phyloP scores from a whole-genome alignment of 495 filamentous ascomycete species.

The Aspergillus affinis region DNA sequence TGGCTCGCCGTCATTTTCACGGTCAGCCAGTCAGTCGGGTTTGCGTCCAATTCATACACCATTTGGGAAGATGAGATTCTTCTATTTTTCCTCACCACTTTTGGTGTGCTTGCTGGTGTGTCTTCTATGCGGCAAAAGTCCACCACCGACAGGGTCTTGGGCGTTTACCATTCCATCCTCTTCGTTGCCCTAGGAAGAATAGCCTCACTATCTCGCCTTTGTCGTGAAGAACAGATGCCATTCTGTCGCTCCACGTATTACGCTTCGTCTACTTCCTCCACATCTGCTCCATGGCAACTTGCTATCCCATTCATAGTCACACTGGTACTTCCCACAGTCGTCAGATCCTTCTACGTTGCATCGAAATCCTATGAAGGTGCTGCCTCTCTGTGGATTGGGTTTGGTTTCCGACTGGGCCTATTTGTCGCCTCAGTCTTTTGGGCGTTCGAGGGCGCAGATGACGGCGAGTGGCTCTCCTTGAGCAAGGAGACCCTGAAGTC shows the following conservation, averaged over 20 bases:
- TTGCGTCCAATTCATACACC: slow-evolving; percentile 96
- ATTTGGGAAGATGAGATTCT: slow-evolving; percentile 98
- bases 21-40: slow-evolving; percentile 78
- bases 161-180: slow-evolving; percentile 76
- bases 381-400: slow-evolving; percentile 77
- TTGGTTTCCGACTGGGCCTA: slow-evolving; percentile 74
- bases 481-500: slow-evolving; percentile 67
- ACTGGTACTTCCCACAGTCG: slow-evolving; percentile 70
- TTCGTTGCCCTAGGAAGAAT: slow-evolving; percentile 81
- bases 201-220: slow-evolving; percentile 87
- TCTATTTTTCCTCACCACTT: slow-evolving; percentile 87
- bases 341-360: slow-evolving; percentile 72
- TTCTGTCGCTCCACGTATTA: slow-evolving; percentile 96
- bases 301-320: slow-evolving; percentile 73
- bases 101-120: slow-evolving; percentile 70
- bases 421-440: slow-evolving; percentile 80
- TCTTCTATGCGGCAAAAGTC: slow-evolving; percentile 69
- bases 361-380: slow-evolving; percentile 84
- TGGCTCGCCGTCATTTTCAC: slow-evolving; percentile 82
- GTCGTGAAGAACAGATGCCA: slow-evolving; percentile 97
- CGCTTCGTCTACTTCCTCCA: slow-evolving; percentile 85
- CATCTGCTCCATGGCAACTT: slow-evolving; percentile 89
- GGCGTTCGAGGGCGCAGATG: slow-evolving; percentile 87
- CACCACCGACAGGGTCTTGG: slow-evolving; percentile 63
- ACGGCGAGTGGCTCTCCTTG: slow-evolving; percentile 74